Evolutionary conservation across 768 basidiomycete genomes (phyloP), one percentile per base, ranked within the genome.

Genomic region (Mycena capillaripes): DNA sequence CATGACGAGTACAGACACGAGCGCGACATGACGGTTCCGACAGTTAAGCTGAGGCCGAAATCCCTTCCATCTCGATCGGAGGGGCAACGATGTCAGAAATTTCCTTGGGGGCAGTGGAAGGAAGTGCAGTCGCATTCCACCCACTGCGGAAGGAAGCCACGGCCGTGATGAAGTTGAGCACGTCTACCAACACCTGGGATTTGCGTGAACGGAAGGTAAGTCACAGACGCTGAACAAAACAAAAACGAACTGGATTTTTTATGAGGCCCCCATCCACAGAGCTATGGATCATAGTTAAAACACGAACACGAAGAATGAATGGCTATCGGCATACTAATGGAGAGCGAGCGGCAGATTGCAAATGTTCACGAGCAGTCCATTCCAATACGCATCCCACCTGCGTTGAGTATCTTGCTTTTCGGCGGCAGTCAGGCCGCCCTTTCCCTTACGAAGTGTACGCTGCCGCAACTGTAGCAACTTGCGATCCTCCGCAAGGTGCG

Each of bases 301-400:
- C 38, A 38, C 38, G 7, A 50, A 23, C 34, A 58, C 19, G 4
- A 46, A 50, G 3, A 34, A 29, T 62, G 21, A 0, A 3, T 38
- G 30, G 36, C 16, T 38, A 25, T 12, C 62, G 11, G 71, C 89
- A 64, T 74, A 95, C 96, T 95, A 96, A 79, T 97, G 96, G 66
- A 95, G 80, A 3, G 95, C 94, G 59, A 95, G 80, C 4, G 95
- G 96, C n/a, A 96, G 82, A 78, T 95, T 93, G 29, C 90, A 90
- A 10, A 92, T 72, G 77, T 96, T 96, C 58, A 90, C 89, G 17
- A 93, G 79, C 14, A 93, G 79, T 70, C 95, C 94, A 60, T 89
- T 92, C 88, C 90, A 90, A 65, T 91, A 89, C 19, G 91, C 88
- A 73, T 89, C 87, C 90, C 92, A 91, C 73, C 91, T 84, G 66